Conservation (phyloP, 106 monocot species). For the Narthecium ossifragum region DNA sequence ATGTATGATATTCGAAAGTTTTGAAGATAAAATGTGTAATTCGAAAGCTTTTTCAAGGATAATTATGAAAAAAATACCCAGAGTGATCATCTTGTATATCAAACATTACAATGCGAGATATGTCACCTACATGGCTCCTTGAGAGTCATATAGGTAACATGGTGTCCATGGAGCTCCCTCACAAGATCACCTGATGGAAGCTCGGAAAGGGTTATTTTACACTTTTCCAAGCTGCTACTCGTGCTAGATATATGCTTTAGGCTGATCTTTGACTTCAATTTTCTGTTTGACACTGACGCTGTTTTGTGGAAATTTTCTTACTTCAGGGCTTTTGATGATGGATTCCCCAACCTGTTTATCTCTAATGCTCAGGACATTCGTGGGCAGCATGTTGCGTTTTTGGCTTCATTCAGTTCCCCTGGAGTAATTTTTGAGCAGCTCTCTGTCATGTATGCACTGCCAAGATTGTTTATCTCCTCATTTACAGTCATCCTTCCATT, state of each 20-base stretch:
- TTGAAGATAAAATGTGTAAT: too few relatives aligned
- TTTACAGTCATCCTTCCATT: slow-evolving; percentile 89
- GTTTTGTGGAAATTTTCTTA: background rate
- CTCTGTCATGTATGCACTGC: slow-evolving; percentile 86
- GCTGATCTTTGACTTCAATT: background rate
- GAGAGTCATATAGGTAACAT: background rate
- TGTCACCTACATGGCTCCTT: background rate
- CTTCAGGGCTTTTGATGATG: slow-evolving; percentile 75
- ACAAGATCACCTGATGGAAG: too few relatives aligned
- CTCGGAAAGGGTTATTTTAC: background rate
- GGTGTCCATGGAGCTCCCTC: background rate
- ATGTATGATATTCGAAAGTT: too few relatives aligned
- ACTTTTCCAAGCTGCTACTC: background rate
- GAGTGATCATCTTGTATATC: too few relatives aligned
- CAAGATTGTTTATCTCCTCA: slow-evolving; percentile 85
- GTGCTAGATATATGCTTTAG: too few relatives aligned
- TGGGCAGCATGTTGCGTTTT: slow-evolving; percentile 85
- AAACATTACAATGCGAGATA: too few relatives aligned
- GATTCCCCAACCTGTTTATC: slow-evolving; percentile 90
- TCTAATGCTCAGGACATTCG: slow-evolving; percentile 85
- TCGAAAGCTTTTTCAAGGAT: too few relatives aligned
- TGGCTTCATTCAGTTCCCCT: slow-evolving; percentile 97
- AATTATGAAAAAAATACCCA: too few relatives aligned
- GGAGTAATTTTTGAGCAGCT: slow-evolving; percentile 90
- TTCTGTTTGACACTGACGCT: background rate